Evolutionary conservation across 306 rosid species (phyloP), one percentile per base, ranked within the genome.

Genomic region (Quercus suber): DNA sequence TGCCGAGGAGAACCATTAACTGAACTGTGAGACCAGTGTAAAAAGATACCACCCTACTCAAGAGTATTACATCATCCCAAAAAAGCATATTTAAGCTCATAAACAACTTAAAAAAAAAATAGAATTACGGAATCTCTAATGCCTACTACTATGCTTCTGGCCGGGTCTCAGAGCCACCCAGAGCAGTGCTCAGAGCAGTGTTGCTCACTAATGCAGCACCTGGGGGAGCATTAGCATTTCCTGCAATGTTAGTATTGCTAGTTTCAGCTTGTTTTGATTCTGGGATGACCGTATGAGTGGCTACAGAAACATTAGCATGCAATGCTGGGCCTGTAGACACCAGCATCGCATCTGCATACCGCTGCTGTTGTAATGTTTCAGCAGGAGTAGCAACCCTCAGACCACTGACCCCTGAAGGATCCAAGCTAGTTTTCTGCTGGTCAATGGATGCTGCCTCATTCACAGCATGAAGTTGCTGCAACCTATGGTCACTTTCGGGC

Each of bases 391-490:
- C 49, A 33, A 81, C 69, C 82, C 76, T 81, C 11, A 74, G 74
- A 61, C 79, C 78, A 35, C 73, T 74, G 64, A 76, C 82, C 81
- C 53, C 80, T 19, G 79, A 65, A 49, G 86, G 61, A 76, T 90
- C 94, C 82, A 67, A 56, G 82, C 78, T 31, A 61, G 63, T 79
- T 78, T 82, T 93, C 68, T 79, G 91, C 73, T 86, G 94, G 80
- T 95, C 98, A 3, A 64, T 72, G 12, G 89, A 79, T n/a, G 83
- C 82, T 65, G 90, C 85, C 71, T 90, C 95, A 58, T 83, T 93
- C 75, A 84, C 86, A 2, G 97, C 97, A 78, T 90, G 96, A 77
- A 96, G 98, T 81, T 93, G 99, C 31, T 90, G 99, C 85, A 96
- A 79, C 77, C 99, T 84, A 84, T 90, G 89, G 76, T 96, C 99